Conservation (phyloP, 306 rosid species). For the Biancaea sappan region DNA sequence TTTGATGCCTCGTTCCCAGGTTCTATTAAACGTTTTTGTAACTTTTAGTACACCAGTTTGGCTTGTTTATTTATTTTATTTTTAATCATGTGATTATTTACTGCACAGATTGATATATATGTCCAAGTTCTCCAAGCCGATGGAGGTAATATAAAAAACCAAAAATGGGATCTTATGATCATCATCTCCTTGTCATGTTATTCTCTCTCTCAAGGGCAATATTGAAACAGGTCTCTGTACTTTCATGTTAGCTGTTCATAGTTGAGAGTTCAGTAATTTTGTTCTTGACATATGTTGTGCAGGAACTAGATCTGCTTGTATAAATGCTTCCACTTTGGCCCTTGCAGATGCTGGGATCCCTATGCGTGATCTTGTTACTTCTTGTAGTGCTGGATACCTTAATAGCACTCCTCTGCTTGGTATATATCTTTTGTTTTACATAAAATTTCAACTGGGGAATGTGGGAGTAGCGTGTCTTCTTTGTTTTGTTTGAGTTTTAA, state of each 20-base stretch:
- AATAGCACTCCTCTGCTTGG: slow-evolving; percentile 85
- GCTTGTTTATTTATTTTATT: slow-evolving; percentile 15
- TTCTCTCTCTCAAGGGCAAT: slow-evolving; percentile 25
- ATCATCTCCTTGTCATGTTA: slow-evolving; percentile 2
- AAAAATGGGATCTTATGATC: slow-evolving; percentile 20
- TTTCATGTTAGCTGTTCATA: neutral
- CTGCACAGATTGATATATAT: slow-evolving; percentile 80
- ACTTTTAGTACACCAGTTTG: slow-evolving; percentile 23
- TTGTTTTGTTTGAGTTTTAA: neutral
- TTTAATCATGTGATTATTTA: slow-evolving; percentile 28
- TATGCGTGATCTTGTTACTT: slow-evolving; percentile 89
- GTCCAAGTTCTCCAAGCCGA: slow-evolving; percentile 97
- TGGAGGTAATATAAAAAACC: slow-evolving; percentile 62
- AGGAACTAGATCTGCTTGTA: slow-evolving; percentile 97
- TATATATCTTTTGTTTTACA: slow-evolving; percentile 36
- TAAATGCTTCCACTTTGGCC: slow-evolving; percentile 95
- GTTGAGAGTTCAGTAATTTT: slow-evolving; percentile 7
- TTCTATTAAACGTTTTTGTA: slow-evolving; percentile 35
- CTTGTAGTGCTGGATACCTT: slow-evolving; percentile 93
- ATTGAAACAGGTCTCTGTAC: neutral
- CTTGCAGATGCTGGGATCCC: slow-evolving; percentile 98
- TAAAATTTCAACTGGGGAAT: slow-evolving; percentile 1
- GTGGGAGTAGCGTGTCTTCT: slow-evolving; percentile 12
- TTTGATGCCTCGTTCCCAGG: slow-evolving; percentile 95
- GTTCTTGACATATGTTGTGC: slow-evolving; percentile 27